Base-by-base conservation (phyloP, 345 rosid species). In the Streptanthus diversifolius region DNA sequence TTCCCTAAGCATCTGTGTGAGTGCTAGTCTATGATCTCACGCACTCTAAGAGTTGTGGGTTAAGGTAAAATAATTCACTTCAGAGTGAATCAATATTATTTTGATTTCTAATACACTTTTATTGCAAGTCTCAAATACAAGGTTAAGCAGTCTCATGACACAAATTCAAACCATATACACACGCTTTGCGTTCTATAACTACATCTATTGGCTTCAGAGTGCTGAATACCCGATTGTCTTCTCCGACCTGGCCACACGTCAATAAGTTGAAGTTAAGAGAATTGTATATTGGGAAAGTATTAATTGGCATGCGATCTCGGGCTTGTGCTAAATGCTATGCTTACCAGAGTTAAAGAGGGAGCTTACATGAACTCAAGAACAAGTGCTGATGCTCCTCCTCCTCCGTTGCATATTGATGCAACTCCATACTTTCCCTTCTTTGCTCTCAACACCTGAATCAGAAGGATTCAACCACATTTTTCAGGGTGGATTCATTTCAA, bases 381-480 rank as follows among this genome's bases (percentile, higher is more conserved):
- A 54, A 95, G 80, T 5, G 97, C 89, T 15, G 97, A 95, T 75
- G 96, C 99, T 41, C 93, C 95, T 14, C 99, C 99, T 36, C 95
- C 97, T n/a, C 99, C 97, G 40, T 95, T 95, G 90, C 99, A 95
- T 67, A 95, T 67, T 32, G 87, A 91, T 27, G 82, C 95, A 70
- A 88, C 95, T 39, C 96, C 97, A 10, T 84, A 85, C 77, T 80
- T 89, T 43, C 89, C 97, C 15, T 79, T 90, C 80, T 82, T 95
- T 45, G 84, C 88, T 77, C 85, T 88, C 85, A 95, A 72, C 47
- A 88, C 98, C 97, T 93, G 63, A 61, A 77, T 55, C 27, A 63
- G 41, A 66, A 63, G 27, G 43, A 44, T 56, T 48, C 72, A 71
- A 17, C 32, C 49, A 72, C 36, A 47, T 48, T 62, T n/a, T 58